Evolutionary conservation across 2,329 filamentous ascomycete species (phyloP).

Genomic region (Tolypocladium nubicola): DNA sequence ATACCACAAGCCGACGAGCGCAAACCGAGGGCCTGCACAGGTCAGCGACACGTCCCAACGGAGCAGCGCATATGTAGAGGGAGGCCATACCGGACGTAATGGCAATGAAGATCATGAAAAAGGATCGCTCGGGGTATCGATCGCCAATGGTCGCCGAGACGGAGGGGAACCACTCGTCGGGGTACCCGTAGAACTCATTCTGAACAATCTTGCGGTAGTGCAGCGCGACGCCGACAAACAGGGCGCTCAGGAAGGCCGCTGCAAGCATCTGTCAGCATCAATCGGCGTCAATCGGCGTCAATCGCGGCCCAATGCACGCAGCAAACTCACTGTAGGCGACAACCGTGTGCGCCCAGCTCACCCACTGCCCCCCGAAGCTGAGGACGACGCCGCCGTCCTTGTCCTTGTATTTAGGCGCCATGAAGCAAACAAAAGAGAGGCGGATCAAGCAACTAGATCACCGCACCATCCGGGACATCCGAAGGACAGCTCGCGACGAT

Average conservation of each 20-base stretch:
- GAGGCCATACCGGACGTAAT: constrained; percentile 66
- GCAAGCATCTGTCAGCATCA: constrained; percentile 10
- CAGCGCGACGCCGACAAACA: constrained; percentile 68
- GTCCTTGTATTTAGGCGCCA: constrained; percentile 48
- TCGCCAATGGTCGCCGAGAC: constrained; percentile 96
- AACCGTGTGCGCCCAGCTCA: constrained; percentile 78
- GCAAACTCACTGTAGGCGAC: constrained; percentile 62
- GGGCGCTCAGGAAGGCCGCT: constrained; percentile 79
- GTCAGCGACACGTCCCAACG: background rate
- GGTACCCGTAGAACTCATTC: constrained; percentile 93
- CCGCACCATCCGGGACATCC: constrained; percentile 21
- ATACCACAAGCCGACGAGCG: constrained; percentile 86
- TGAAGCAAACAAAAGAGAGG: constrained; percentile 11
- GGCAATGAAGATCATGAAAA: constrained; percentile 96
- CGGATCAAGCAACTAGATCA: constrained; percentile 10
- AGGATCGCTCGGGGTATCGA: constrained; percentile 88
- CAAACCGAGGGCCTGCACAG: constrained; percentile 71
- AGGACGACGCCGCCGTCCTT: constrained; percentile 50
- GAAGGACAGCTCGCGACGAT: constrained; percentile 5
- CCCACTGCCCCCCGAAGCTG: constrained; percentile 74
- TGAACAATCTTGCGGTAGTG: constrained; percentile 97
- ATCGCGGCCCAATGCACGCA: background rate
- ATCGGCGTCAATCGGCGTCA: constrained; percentile 1
- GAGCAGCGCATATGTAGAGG: background rate
- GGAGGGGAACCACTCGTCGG: constrained; percentile 92